Conservation (phyloP, 2,329 filamentous ascomycete species). For the Penicillium sp. region DNA sequence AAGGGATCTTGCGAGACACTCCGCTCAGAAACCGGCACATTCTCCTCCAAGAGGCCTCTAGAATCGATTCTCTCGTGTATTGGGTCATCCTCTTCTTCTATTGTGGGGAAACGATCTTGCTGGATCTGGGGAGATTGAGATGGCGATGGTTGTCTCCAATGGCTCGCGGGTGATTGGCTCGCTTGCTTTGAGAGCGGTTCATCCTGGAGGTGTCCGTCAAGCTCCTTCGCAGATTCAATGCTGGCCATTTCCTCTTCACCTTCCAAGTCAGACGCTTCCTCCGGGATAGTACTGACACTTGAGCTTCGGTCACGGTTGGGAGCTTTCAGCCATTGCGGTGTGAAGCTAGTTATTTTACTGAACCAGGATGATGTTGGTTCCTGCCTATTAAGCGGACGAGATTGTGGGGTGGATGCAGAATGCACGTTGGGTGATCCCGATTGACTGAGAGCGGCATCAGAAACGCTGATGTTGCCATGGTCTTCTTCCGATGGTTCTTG, state of each 20-base stretch:
- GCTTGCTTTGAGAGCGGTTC: slow-evolving; percentile 10
- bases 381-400: slow-evolving; percentile 11
- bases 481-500: slow-evolving; percentile 5
- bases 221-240: slow-evolving; percentile 11
- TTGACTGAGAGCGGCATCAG: slow-evolving; percentile 13
- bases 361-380: slow-evolving; percentile 33
- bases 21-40: not conserved
- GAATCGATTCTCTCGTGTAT: not conserved
- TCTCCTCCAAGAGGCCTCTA: not conserved
- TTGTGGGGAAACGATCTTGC: slow-evolving; percentile 1
- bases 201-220: slow-evolving; percentile 13
- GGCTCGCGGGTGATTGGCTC: slow-evolving; percentile 9
- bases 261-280: slow-evolving; percentile 9
- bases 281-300: slow-evolving; percentile 8
- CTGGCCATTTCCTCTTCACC: slow-evolving; percentile 14
- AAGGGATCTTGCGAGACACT: not conserved
- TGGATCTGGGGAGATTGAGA: slow-evolving; percentile 6
- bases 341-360: slow-evolving; percentile 28
- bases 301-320: slow-evolving; percentile 17
- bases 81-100: slow-evolving; percentile 9
- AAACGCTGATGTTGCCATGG: slow-evolving; percentile 6
- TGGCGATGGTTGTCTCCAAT: slow-evolving; percentile 8
- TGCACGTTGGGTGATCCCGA: slow-evolving; percentile 10
- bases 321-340: slow-evolving; percentile 30
- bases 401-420: slow-evolving; percentile 20